Conservation (phyloP, 2,329 filamentous ascomycete genomes). For the Plenodomus tracheiphilus region DNA sequence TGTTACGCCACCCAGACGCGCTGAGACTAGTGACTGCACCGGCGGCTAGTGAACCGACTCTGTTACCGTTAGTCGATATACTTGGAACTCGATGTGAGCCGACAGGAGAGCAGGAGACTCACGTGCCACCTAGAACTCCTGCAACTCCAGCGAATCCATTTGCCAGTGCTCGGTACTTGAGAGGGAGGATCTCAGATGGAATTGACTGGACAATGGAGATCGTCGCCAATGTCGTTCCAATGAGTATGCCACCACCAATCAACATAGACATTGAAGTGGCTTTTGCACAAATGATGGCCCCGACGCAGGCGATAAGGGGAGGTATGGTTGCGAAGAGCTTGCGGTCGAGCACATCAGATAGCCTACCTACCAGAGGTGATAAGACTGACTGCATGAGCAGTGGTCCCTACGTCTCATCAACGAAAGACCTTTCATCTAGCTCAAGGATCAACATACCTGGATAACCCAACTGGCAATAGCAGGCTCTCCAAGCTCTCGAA, state of each 20-base stretch:
- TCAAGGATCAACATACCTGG: conserved; percentile 43
- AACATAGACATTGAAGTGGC: conserved; percentile 60
- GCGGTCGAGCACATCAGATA: conserved; percentile 61
- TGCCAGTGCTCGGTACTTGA: conserved; percentile 60
- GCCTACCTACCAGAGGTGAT: conserved; percentile 59
- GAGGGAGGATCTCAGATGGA: conserved; percentile 59
- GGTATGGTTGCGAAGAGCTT: conserved; percentile 58
- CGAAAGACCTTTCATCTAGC: not conserved
- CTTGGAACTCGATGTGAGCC: not conserved
- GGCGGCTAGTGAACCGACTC: conserved; percentile 55
- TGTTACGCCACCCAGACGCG: conserved; percentile 57
- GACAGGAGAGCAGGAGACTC: conserved; percentile 34
- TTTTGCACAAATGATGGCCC: conserved; percentile 59
- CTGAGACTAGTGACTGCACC: conserved; percentile 57
- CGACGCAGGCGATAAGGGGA: conserved; percentile 58
- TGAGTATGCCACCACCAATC: conserved; percentile 61
- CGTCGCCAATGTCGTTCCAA: conserved; percentile 58
- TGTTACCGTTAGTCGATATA: conserved; percentile 19
- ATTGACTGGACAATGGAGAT: conserved; percentile 61
- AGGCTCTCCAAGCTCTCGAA: conserved; percentile 57
- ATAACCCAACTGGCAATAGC: conserved; percentile 61
- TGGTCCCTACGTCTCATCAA: conserved; percentile 48
- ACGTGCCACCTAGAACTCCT: conserved; percentile 58
- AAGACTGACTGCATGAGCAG: conserved; percentile 62
- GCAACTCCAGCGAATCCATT: conserved; percentile 58